These are phyloP conservation scores for Magnusiomyces ingens DNA, from an alignment of 1,139 yeast species.

Conservation along the genomic window DNA sequence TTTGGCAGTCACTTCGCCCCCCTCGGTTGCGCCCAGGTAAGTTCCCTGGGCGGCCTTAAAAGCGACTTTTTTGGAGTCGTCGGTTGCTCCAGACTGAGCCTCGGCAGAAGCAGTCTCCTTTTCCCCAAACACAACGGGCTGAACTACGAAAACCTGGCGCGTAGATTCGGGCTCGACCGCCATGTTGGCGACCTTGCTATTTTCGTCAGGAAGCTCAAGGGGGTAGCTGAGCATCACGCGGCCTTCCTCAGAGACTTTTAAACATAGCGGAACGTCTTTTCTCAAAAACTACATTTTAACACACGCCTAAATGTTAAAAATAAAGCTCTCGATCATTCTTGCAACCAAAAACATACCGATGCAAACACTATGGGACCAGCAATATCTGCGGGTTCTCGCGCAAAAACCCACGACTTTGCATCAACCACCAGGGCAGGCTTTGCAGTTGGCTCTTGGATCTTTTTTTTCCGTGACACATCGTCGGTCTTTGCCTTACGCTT, in stretches of 20 bases:
- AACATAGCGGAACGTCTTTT: not conserved
- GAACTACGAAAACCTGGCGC: constrained; percentile 37
- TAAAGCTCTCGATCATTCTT: not conserved
- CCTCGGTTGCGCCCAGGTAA: constrained; percentile 29
- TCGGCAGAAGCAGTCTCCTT: constrained; percentile 16
- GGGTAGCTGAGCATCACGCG: too few relatives aligned
- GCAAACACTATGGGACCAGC: constrained; percentile 36
- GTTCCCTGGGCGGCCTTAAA: constrained; percentile 32
- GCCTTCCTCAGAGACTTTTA: too few relatives aligned
- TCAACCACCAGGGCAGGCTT: constrained; percentile 13
- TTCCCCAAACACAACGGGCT: constrained; percentile 24
- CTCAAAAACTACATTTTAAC: constrained; percentile 24
- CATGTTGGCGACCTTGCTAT: not conserved
- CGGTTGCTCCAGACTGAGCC: constrained; percentile 11
- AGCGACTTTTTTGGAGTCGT: constrained; percentile 23
- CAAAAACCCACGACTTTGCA: constrained; percentile 36
- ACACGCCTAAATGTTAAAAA: too few relatives aligned
- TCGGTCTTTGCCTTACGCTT: constrained; percentile 22
- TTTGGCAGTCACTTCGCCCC: constrained; percentile 27
- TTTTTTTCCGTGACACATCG: constrained; percentile 6
- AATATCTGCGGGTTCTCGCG: constrained; percentile 29
- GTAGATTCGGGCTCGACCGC: constrained; percentile 34
- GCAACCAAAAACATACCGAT: constrained; percentile 15
- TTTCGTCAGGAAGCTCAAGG: too few relatives aligned
- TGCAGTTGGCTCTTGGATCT: constrained; percentile 5